Evolutionary conservation across 495 filamentous ascomycete species (phyloP).

Genomic region (Aspergillus baeticus): DNA sequence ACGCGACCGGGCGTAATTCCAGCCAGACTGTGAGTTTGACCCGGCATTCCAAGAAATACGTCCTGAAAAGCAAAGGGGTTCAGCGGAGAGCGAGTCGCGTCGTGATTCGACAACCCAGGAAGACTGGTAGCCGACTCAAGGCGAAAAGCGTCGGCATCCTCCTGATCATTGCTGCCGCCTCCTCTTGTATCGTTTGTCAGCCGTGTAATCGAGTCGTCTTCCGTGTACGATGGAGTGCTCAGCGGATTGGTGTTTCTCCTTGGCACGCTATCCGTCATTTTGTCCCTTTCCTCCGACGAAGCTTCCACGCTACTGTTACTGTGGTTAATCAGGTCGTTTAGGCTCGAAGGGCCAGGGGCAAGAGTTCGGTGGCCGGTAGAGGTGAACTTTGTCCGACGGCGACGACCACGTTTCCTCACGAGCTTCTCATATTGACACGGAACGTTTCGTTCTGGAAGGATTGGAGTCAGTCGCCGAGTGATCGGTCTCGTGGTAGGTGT

Average conservation of each 20-base stretch:
- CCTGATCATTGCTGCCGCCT: neutral
- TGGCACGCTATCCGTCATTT: neutral
- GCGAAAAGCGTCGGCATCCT: neutral
- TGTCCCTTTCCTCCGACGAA: neutral
- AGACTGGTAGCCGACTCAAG: neutral
- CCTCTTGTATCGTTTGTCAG: neutral
- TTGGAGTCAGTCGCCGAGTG: neutral
- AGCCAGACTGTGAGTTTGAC: neutral
- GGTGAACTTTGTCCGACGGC: constrained; percentile 4
- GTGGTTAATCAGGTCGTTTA: constrained; percentile 2
- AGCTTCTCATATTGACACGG: constrained; percentile 9
- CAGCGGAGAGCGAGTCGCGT: neutral
- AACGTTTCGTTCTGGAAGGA: neutral
- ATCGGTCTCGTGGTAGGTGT: neutral
- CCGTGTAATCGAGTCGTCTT: constrained; percentile 5
- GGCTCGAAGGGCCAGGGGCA: constrained; percentile 3
- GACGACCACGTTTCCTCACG: constrained; percentile 11
- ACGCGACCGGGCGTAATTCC: constrained; percentile 4
- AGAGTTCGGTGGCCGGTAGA: neutral
- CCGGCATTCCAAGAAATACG: neutral
- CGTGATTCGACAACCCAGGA: neutral
- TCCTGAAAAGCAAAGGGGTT: neutral
- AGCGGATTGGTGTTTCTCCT: constrained; percentile 4
- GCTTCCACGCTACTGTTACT: neutral
- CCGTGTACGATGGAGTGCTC: constrained; percentile 8